A percentile compares a stretch with the other conserved stretches of the same genome.
Conservation (phyloP, 116 monocot species). For the Iris pallida region DNA sequence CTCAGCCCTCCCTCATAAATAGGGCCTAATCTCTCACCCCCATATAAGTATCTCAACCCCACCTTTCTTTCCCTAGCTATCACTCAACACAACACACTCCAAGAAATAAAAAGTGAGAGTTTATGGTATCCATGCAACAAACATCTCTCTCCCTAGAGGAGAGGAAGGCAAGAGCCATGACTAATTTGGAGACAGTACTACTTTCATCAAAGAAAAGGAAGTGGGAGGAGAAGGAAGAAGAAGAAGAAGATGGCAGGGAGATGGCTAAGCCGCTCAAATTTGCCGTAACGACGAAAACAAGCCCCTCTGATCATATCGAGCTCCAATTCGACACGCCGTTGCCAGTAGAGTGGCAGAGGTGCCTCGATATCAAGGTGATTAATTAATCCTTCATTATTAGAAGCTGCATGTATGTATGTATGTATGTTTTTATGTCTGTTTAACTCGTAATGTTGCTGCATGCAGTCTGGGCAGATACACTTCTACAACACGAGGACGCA, state of each 20-base stretch:
- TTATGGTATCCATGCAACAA: conserved; percentile 60
- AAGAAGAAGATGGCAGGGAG: background rate
- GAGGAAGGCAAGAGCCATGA: conserved; percentile 1
- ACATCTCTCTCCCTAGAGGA: conserved; percentile 21
- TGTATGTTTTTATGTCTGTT: background rate
- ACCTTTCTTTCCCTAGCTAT: background rate
- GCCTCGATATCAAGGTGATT: conserved; percentile 92
- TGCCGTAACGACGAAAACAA: conserved; percentile 2
- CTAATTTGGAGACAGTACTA: background rate
- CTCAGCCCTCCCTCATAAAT: conserved; percentile 41
- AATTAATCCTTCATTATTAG: background rate
- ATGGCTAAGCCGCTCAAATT: conserved; percentile 6
- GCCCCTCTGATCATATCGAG: conserved; percentile 30
- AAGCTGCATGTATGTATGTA: no score
- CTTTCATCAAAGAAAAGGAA: conserved; percentile 6
- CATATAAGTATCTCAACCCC: conserved; percentile 26
- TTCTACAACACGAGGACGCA: conserved; percentile 93
- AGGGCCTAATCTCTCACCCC: conserved; percentile 15
- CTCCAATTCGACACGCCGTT: conserved; percentile 67
- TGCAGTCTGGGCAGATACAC: conserved; percentile 80
- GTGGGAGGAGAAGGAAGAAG: conserved; percentile 12
- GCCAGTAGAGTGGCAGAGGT: conserved; percentile 86
- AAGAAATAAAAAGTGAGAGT: background rate
- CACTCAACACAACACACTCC: background rate
- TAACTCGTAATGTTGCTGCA: background rate